These are phyloP conservation scores for Exserohilum rostratum DNA, from an alignment of 2,329 filamentous ascomycete species.

Conservation along the genomic window DNA sequence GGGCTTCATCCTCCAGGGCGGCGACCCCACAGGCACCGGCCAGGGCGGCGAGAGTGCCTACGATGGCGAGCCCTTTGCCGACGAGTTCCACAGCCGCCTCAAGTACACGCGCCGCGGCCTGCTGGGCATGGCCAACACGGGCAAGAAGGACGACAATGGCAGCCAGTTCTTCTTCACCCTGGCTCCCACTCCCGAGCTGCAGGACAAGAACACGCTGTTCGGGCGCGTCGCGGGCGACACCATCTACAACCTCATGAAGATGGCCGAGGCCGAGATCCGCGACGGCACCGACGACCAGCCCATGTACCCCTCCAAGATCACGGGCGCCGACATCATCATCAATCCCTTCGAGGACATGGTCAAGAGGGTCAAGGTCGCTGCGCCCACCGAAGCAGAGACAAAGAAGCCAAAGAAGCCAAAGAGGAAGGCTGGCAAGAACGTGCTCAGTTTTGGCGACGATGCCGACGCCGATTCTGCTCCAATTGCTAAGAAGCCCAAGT, in stretches of 20 bases:
- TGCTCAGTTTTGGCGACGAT: slow-evolving; percentile 78
- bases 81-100: slow-evolving; percentile 90
- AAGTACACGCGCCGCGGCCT: slow-evolving; percentile 92
- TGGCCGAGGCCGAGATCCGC: slow-evolving; percentile 84
- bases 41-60: slow-evolving; percentile 92
- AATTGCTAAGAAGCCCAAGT: slow-evolving; percentile 76
- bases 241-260: slow-evolving; percentile 93
- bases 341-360: slow-evolving; percentile 86
- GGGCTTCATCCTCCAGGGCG: slow-evolving; percentile 91
- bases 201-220: slow-evolving; percentile 90
- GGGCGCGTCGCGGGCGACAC: slow-evolving; percentile 91
- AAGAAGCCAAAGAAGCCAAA: slow-evolving; percentile 62
- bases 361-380: slow-evolving; percentile 66
- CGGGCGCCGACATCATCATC: slow-evolving; percentile 73
- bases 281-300: slow-evolving; percentile 80
- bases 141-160: slow-evolving; percentile 77
- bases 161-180: slow-evolving; percentile 98
- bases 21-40: slow-evolving; percentile 91
- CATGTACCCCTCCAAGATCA: slow-evolving; percentile 82
- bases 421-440: slow-evolving; percentile 74
- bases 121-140: slow-evolving; percentile 94
- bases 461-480: slow-evolving; percentile 63
- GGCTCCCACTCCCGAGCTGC: slow-evolving; percentile 80
- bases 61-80: slow-evolving; percentile 78
- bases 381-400: slow-evolving; percentile 54